Conservation (phyloP, 441 rosid species). For the Dalechampia spathulata region DNA sequence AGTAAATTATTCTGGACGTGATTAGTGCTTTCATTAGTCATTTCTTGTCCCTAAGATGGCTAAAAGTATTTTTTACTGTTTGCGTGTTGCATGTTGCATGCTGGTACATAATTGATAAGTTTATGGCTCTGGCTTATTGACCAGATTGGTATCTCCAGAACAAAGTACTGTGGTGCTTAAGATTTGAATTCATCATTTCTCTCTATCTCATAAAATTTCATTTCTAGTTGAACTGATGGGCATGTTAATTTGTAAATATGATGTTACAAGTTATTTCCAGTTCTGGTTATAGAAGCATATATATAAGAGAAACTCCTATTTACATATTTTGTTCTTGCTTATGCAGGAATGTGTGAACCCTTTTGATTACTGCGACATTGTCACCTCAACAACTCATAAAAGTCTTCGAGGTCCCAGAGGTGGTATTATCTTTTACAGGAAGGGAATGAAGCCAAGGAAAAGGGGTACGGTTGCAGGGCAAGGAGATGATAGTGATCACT, state of each 20-base stretch:
- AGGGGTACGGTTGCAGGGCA: conserved; percentile 35
- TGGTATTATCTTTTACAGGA: conserved; percentile 85
- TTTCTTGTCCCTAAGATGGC: neutral
- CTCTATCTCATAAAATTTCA: neutral
- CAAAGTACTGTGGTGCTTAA: neutral
- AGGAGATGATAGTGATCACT: conserved; percentile 39
- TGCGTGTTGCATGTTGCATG: neutral
- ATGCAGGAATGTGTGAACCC: conserved; percentile 78
- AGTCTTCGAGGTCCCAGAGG: conserved; percentile 96
- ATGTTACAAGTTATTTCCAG: neutral
- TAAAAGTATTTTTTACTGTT: neutral
- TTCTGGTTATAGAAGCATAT: no score
- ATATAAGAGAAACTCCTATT: neutral
- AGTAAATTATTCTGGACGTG: neutral
- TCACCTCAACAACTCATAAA: conserved; percentile 95
- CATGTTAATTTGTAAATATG: neutral
- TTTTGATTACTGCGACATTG: conserved; percentile 89
- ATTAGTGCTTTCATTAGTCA: neutral
- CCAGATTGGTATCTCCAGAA: no score
- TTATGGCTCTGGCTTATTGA: no score
- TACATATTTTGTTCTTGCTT: neutral
- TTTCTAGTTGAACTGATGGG: neutral
- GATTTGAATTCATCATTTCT: neutral
- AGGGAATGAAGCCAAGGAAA: conserved; percentile 61
- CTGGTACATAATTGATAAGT: neutral